Evolutionary conservation across 371 early-diverging fungal species (phyloP).

Genomic region (Coemansia sp.): DNA sequence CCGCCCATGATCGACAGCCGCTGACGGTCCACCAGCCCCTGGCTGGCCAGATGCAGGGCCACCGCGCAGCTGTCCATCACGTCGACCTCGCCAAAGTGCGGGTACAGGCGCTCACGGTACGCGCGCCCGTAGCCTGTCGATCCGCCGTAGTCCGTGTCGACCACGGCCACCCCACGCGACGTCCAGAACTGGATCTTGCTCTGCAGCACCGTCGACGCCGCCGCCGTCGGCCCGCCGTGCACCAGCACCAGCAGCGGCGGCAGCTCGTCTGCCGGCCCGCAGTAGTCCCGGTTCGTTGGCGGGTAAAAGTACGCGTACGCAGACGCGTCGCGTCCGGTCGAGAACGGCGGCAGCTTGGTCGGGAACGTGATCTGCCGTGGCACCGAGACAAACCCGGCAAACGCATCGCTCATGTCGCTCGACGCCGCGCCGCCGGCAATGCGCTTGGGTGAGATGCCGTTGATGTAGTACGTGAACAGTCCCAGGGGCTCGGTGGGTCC

Average conservation of each 20-base stretch:
- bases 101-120: conserved; percentile 68
- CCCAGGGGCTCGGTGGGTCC: conserved; percentile 23
- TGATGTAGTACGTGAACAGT: conserved; percentile 39
- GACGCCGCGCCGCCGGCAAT: neutral
- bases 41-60: conserved; percentile 61
- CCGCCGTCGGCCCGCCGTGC: conserved; percentile 73
- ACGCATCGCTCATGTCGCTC: neutral
- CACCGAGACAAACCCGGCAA: conserved; percentile 57
- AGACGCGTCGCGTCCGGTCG: conserved; percentile 21
- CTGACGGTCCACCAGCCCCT: conserved; percentile 61
- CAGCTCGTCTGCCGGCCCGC: conserved; percentile 55
- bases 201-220: conserved; percentile 48
- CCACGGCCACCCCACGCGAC: conserved; percentile 73
- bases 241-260: conserved; percentile 70
- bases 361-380: conserved; percentile 66
- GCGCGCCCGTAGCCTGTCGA: conserved; percentile 72
- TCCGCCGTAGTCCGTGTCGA: conserved; percentile 77
- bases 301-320: conserved; percentile 66
- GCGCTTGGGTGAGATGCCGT: conserved; percentile 11
- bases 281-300: conserved; percentile 64
- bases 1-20: conserved; percentile 68
- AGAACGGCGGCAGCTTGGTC: conserved; percentile 52
- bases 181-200: conserved; percentile 71
- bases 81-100: conserved; percentile 72
- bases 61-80: conserved; percentile 75